Base-by-base conservation (phyloP, 1,284 basidiomycete species). In the Meira nashicola region DNA sequence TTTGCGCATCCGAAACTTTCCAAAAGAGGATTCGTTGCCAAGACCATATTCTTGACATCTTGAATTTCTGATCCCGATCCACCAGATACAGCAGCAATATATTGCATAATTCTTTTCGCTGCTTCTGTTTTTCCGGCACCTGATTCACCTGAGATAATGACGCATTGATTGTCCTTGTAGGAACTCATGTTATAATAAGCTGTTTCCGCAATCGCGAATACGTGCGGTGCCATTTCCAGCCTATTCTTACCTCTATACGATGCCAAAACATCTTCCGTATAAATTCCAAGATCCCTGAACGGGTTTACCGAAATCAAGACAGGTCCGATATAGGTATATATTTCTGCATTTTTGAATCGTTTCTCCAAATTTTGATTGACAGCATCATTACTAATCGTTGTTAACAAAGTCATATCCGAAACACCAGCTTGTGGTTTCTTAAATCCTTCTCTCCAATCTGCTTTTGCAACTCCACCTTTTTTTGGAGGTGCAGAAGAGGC, bases 131-230 rank as follows among this genome's bases (percentile, higher is more conserved):
- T 74, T 39, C 74, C 70, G 15, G 73, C 74, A 38, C 73, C 73
- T 11, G 92, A 95, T 82, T 99, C 95, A 62, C 95, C 95, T 53
- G 94, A 94, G 76, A 99, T 99, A 81, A 99, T 99, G 59, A 99
- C 94, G 80, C 95, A 98, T 82, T 99, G 95, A 79, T 98, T 99
- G 81, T 98, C 94, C 79, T 94, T 89, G 81, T 99, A 97, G 33
- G 92, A 91, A 66, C 91, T 93, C 95, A 99, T 98, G 80, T 95
- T 92, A 83, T 98, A 98, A 83, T 97, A 98, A 11, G 92, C 88
- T 57, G 89, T 86, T 82, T 99, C 95, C 44, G 95, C 95, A 68
- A 98, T 95, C 66, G 89, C 85, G 80, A 95, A 99, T 47, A 99
- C 95, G 81, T 99, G 95, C 2, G 95, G 95, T 3, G 94, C 88